Evolutionary conservation across 768 basidiomycete genomes (phyloP), one percentile per base, ranked within the genome.

Genomic region (Amanita thiersii): DNA sequence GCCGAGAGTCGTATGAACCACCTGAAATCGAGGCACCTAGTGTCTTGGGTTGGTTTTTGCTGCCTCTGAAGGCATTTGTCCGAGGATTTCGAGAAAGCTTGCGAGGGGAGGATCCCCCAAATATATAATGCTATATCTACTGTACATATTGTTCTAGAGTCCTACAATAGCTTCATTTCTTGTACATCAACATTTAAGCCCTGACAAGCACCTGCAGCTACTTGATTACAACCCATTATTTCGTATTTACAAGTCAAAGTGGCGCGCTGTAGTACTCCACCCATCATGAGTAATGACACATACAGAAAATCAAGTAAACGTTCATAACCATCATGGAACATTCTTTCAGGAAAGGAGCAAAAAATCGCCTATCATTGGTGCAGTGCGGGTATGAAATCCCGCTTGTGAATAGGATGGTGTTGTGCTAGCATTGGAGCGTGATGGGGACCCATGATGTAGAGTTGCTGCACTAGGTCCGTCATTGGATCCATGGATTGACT

Each of bases 51-150:
- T 81, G 77, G 81, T 66, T 83, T 51, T 59, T 75, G 56, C 61
- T 73, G 29, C 81, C 81, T 4, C 65, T 82, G 58, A 69, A 72
- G 52, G 73, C 75, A 4, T 82, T 85, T 54, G 65, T 78, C 41
- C 70, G 73, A 47, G 81, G 81, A 14, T 82, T 85, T 61, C 73
- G 72, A 49, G 79, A 82, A 58, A 75, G 77, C 52, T 57, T 80
- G 48, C 60, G 50, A 47, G 39, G 23, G 9, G 56, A 56, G 44
- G 43, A 10, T 25, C 44, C 18, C 15, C 24, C 32, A 15, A 43
- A 26, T 12, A 21, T 8, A 11, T 36, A 37, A 37, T 39, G 51
- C 38, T 55, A 33, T 32, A 40, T 51, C 43, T 44, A 19, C 47
- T 48, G 29, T 26, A 38, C 35, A 14, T 24, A 8, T 41, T 29